Percentiles rank a stretch among this genome's conserved stretches.
These are phyloP conservation scores for Blastomyces percursus DNA, from an alignment of 2,329 filamentous ascomycete species.

Conservation along the genomic window DNA sequence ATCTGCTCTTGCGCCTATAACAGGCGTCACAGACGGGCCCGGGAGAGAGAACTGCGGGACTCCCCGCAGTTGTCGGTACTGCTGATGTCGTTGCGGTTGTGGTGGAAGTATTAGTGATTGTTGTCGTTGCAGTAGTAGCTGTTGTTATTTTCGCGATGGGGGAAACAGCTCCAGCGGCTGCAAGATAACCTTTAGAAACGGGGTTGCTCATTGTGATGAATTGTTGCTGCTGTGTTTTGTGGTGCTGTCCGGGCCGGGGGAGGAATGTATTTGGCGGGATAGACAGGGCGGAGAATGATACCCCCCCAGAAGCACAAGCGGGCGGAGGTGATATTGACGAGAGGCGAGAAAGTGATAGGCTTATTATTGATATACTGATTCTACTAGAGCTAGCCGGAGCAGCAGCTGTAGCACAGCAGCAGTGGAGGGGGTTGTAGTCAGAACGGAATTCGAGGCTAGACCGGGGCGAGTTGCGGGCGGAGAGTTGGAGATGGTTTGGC, in stretches of 20 bases:
- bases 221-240: neutral
- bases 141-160: neutral
- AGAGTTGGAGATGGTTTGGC: conserved; percentile 8
- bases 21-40: conserved; percentile 31
- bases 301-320: neutral
- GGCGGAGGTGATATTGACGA: neutral
- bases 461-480: neutral
- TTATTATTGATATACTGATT: neutral
- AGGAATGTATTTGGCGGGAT: conserved; percentile 1
- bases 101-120: no score
- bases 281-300: conserved; percentile 1
- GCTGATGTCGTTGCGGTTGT: neutral
- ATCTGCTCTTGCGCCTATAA: conserved; percentile 32
- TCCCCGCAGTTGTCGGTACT: neutral
- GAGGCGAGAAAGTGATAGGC: neutral
- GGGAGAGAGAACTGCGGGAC: neutral
- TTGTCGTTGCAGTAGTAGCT: no score
- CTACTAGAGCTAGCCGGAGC: neutral
- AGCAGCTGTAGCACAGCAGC: neutral
- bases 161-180: neutral
- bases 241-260: neutral
- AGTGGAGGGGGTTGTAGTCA: neutral
- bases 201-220: neutral
- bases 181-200: neutral
- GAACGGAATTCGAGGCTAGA: neutral